These are phyloP conservation scores for Hypomyces perniciosus DNA, from an alignment of 2,329 filamentous ascomycete genomes.

Conservation along the genomic window DNA sequence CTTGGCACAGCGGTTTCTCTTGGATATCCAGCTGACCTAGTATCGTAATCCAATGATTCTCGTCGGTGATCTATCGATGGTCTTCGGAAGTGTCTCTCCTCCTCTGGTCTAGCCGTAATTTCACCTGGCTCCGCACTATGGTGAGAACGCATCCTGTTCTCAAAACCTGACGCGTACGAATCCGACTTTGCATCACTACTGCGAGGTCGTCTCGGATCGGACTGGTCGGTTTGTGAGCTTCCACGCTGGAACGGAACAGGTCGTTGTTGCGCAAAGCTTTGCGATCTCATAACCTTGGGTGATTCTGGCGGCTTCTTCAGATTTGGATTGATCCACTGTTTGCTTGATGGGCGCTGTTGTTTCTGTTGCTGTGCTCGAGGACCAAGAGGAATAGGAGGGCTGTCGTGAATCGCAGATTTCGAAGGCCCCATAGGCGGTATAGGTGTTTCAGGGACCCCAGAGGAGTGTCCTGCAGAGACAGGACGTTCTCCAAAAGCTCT, in stretches of 20 bases:
- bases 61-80: constrained; percentile 12
- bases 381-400: constrained; percentile 46
- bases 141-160: constrained; percentile 33
- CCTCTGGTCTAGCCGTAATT: constrained; percentile 35
- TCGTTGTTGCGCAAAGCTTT: constrained; percentile 42
- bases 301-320: constrained; percentile 47
- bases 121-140: constrained; percentile 44
- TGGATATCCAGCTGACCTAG: background rate
- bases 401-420: constrained; percentile 36
- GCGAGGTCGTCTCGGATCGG: constrained; percentile 40
- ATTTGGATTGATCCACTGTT: constrained; percentile 54
- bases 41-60: constrained; percentile 4
- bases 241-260: constrained; percentile 32
- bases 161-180: constrained; percentile 25
- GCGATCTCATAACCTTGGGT: constrained; percentile 45
- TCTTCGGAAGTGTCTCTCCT: constrained; percentile 28
- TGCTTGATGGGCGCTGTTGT: constrained; percentile 45
- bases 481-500: constrained; percentile 48
- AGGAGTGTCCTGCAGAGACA: constrained; percentile 34
- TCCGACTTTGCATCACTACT: constrained; percentile 50
- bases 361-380: constrained; percentile 47
- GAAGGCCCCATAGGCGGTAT: constrained; percentile 36
- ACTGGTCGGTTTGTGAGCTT: constrained; percentile 30
- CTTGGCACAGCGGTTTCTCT: background rate
- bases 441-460: constrained; percentile 28